Conservation (phyloP, 1,284 basidiomycete species). For the Irpex lacteus region DNA sequence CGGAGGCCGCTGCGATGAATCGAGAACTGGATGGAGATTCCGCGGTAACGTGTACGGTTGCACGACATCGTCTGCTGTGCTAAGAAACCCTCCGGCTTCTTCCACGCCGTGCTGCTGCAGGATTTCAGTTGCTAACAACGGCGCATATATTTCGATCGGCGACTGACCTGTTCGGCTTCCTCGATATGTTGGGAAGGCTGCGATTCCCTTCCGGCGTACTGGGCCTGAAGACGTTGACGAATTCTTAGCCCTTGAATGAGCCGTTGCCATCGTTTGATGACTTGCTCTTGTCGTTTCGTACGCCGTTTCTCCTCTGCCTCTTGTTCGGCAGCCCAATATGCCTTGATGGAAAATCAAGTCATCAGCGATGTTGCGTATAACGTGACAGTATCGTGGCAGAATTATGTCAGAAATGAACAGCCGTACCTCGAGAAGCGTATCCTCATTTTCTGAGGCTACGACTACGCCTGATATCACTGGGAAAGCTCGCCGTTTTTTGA, state of each 20-base stretch:
- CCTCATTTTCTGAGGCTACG: slow-evolving; percentile 79
- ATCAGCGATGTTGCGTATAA: not conserved
- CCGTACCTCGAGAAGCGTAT: slow-evolving; percentile 72
- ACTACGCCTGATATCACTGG: slow-evolving; percentile 89
- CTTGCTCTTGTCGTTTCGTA: slow-evolving; percentile 75
- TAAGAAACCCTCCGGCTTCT: slow-evolving; percentile 60
- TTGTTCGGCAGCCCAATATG: slow-evolving; percentile 82
- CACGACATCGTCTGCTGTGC: slow-evolving; percentile 71
- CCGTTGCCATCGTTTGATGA: slow-evolving; percentile 86
- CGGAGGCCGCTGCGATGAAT: slow-evolving; percentile 13
- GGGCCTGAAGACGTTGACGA: slow-evolving; percentile 75
- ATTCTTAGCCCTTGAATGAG: slow-evolving; percentile 89
- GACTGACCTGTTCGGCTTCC: not conserved
- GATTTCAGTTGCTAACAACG: slow-evolving; percentile 3
- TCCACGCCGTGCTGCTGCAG: slow-evolving; percentile 17
- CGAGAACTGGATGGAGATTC: slow-evolving; percentile 38
- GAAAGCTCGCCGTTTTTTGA: slow-evolving; percentile 85
- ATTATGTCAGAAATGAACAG: not conserved
- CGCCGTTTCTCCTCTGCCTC: slow-evolving; percentile 76
- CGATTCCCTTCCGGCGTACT: slow-evolving; percentile 58
- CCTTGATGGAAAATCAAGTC: slow-evolving; percentile 40
- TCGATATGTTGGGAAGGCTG: slow-evolving; percentile 10
- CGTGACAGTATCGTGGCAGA: not conserved
- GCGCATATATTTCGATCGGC: not conserved
- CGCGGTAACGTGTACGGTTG: slow-evolving; percentile 68